Base-by-base conservation (phyloP, 352 stramenopile species). In the Phytophthora agathidicida region DNA sequence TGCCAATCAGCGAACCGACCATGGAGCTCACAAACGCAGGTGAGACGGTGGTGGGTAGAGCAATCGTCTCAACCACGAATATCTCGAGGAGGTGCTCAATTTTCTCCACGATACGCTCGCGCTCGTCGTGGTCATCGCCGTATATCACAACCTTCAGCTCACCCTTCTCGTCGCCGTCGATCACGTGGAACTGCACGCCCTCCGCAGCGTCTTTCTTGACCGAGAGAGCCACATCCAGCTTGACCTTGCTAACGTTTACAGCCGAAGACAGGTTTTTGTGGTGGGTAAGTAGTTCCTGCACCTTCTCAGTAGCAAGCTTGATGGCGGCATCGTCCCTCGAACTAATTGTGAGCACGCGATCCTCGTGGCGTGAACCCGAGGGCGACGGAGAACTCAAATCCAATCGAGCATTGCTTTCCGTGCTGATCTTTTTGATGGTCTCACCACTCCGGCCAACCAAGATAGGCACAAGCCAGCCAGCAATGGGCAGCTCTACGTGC, bases 391-490 rank as follows among this genome's bases (percentile, higher is more conserved):
- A 33, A 41, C 65, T 86, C 54, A 91, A 67, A 54, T 89, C 79
- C 26, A 91, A 61, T 14, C 73, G 75, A 26, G 79, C 75, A 38
- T 86, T 82, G 60, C 71, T 79, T 42, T 90, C 73, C 2, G 74
- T 51, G 27, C 69, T 75, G 5, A 93, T 71, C 56, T 86, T 87
- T 66, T 89, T 87, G 55, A 93, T 93, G 11, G 75, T 85, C 38
- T 93, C 84, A 31, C 84, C 84, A 55, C 71, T 91, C 47, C 89
- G 89, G 30, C 84, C 84, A 10, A 93, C 66, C 5, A 93, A 57
- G 20, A 88, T 68, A 1, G 84, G 84, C 19, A 89, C 76, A 22
- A 93, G 58, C 78, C 83, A 93, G 10, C 67, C 57, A 28, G 75
- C 58, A 38, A 93, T 69, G 3, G 71, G 50, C n/a, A 93, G 19